phyloP scores from a whole-genome alignment of 2,329 filamentous ascomycete species.

The Neurospora crassa region DNA sequence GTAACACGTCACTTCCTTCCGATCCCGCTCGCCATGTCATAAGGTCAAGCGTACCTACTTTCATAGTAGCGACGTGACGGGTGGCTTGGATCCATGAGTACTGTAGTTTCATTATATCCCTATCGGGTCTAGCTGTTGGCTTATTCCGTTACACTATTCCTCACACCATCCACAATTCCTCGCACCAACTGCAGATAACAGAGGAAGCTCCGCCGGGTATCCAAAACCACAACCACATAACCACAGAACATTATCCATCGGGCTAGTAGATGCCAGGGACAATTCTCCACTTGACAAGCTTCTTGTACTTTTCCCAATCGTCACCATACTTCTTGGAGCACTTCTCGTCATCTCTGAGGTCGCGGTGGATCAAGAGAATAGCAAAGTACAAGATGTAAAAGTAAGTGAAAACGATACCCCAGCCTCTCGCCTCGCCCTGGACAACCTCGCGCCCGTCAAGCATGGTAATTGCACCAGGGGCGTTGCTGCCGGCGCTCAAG shows the following conservation, averaged over 20 bases:
- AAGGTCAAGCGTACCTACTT: not conserved
- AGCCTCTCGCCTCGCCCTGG: constrained; percentile 65
- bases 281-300: constrained; percentile 71
- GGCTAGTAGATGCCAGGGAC: constrained; percentile 71
- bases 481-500: constrained; percentile 41
- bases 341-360: constrained; percentile 82
- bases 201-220: not conserved
- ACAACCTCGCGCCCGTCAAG: constrained; percentile 55
- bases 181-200: not conserved
- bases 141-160: not conserved
- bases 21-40: not conserved
- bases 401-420: constrained; percentile 83
- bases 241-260: not conserved
- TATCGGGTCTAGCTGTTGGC: not conserved
- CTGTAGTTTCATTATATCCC: not conserved
- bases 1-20: not conserved
- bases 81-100: not conserved
- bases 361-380: constrained; percentile 74
- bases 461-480: constrained; percentile 45
- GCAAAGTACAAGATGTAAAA: constrained; percentile 94
- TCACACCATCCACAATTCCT: not conserved
- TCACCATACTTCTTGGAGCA: constrained; percentile 84
- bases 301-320: constrained; percentile 85
- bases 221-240: not conserved
- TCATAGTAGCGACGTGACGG: not conserved